Base-by-base conservation (phyloP, 208 protist genomes). In the Trypanosoma melophagium region DNA sequence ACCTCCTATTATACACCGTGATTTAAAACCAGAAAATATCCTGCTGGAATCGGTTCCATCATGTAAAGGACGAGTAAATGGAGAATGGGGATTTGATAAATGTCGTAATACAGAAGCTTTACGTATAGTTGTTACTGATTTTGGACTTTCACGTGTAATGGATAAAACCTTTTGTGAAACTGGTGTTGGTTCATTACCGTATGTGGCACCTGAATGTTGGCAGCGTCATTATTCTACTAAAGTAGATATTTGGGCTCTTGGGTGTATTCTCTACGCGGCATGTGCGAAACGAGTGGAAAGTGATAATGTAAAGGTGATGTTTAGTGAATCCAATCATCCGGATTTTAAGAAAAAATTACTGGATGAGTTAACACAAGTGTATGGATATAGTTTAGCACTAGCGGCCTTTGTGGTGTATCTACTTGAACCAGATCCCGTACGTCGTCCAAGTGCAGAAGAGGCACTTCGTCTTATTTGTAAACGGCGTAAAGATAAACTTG, bases 211-310 rank as follows among this genome's bases (percentile, higher is more conserved):
- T 4, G 87, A 96, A 63, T 87, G 80, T 63, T 90, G 79, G 81
- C 74, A 87, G 60, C 79, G 79, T 45, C 87, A 96, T n/a, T 99
- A 99, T 80, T 94, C 91, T 2, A 97, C 96, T 2, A 90, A 98
- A 17, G 96, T 99, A 45, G 99, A 99, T 79, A 92, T 99, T 35
- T 99, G 99, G 99, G 97, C 96, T 5, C 83, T 98, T 22, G 99
- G 98, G 25, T 99, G 98, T 79, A 99, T 99, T 69, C 96, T 99
- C 8, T 96, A 94, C 69, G 84, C 88, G 71, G 70, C 86, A 22
- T 87, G 81, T 64, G 65, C 71, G 12, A 75, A 79, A 54, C 74
- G 80, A 14, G 84, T 86, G n/a, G 80, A 86, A 44, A 76, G 65
- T 45, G 58, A 63, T 60, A 85, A 83, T 63, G 81, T 86, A 21